Evolutionary conservation across 768 basidiomycete genomes (phyloP), one percentile per base, ranked within the genome.

Genomic region (Calocybe cyanea): DNA sequence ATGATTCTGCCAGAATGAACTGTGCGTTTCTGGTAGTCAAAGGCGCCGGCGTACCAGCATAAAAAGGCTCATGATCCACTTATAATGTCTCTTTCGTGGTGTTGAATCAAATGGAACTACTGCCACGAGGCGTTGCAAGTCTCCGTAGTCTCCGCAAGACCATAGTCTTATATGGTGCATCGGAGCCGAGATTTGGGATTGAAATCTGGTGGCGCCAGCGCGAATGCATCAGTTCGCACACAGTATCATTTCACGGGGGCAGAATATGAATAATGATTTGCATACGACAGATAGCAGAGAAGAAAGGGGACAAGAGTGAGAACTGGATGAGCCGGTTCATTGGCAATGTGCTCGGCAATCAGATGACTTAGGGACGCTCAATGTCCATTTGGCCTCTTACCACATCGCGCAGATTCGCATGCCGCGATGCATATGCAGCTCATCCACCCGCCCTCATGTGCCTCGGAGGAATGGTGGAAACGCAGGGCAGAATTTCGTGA

Each of bases 61-160:
- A n/a, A n/a, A n/a, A n/a, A n/a, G n/a, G n/a, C n/a, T n/a, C n/a
- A n/a, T n/a, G n/a, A n/a, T n/a, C 11, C 25, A 28, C 6, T 28
- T 28, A 28, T 28, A 11, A 28, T 5, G 11, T 6, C 5, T n/a
- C 34, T 35, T 35, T 35, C 17, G 13, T 21, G 28, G 25, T 25
- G 21, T 24, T 11, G 11, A 40, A 49, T 52, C 51, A 56, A 48
- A 48, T 51, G 55, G 52, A 53, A 39, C 44, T 53, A 47, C 49
- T 10, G 44, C 52, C 52, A 56, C 45, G 49, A 56, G 55, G 52
- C 49, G 28, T 28, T 11, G 34, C 30, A 15, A 31, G 34, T 38
- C 34, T 38, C 43, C 41, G 44, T 39, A 43, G 41, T 45, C 37
- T 36, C 41, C 51, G 43, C 38, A 48, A 42, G 43, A 45, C 45